These are phyloP conservation scores for Chaetomiaceae sp. DNA, from an alignment of 2,329 filamentous ascomycete genomes.

Conservation along the genomic window DNA sequence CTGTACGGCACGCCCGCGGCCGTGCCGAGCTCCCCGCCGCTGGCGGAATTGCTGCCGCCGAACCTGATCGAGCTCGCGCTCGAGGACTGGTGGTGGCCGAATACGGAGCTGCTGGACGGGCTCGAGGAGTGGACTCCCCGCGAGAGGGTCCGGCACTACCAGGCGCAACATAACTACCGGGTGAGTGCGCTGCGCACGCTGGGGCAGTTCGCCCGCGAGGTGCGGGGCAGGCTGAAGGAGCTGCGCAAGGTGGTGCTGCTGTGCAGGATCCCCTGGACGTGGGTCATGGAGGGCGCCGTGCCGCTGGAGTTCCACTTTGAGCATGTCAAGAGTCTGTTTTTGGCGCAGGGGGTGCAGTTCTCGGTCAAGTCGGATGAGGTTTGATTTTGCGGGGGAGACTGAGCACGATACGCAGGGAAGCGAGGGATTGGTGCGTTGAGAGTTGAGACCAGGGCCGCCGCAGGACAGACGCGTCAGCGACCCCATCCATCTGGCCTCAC, in stretches of 20 bases:
- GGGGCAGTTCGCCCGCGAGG: conserved; percentile 17
- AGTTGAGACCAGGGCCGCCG: no score
- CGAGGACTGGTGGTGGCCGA: conserved; percentile 27
- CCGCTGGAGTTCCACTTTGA: conserved; percentile 23
- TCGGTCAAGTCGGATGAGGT: conserved; percentile 18
- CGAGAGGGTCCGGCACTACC: conserved; percentile 20
- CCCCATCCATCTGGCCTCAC: no score
- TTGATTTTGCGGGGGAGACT: neutral
- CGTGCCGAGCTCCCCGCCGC: conserved; percentile 8
- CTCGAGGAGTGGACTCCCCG: conserved; percentile 15
- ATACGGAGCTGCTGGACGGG: conserved; percentile 12
- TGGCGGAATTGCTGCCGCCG: conserved; percentile 23
- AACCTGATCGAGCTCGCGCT: conserved; percentile 24
- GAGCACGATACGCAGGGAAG: no score
- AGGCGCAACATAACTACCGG: conserved; percentile 18
- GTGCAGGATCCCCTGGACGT: conserved; percentile 23
- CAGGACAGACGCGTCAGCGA: no score
- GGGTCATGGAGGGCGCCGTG: conserved; percentile 18
- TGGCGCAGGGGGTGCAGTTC: conserved; percentile 20
- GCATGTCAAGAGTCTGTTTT: conserved; percentile 13
- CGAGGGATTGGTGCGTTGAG: no score
- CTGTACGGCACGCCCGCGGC: conserved; percentile 18
- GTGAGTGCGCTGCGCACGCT: conserved; percentile 17
- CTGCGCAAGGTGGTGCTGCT: conserved; percentile 21
- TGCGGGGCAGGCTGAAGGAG: conserved; percentile 10